Evolutionary conservation across 2,329 filamentous ascomycete genomes (phyloP), one percentile per base, ranked within the genome.

Genomic region (Alternaria ventricosa): DNA sequence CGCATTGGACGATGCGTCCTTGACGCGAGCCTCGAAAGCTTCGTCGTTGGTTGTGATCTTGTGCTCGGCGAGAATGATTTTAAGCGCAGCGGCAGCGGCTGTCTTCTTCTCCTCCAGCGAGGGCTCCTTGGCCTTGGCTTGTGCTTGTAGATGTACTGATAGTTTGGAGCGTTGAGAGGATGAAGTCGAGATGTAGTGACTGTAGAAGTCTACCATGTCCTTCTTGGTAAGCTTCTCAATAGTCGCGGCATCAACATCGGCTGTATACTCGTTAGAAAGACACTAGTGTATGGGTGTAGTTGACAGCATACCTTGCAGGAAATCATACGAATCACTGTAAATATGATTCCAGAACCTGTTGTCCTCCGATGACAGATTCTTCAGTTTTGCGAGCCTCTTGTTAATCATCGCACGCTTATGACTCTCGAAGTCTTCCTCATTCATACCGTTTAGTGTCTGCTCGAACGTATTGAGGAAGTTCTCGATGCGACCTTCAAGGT

Each of bases 391-490:
- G 22, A 97, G 83, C 15, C 93, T 86, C 82, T 94, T 94, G 76
- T 92, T 93, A 74, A 97, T 89, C 45, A 98, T 84, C 74, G 94
- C 96, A 71, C 92, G 88, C 83, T 97, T 97, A 82, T 98, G 93
- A 51, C 89, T 90, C 75, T 97, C 93, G 71, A 99, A 98, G 10
- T 95, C 93, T 2, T 88, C 84, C 2, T 95, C 89, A 4, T 87
- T 87, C 94, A 98, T 97, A 3, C 89, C 85, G 49, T 88, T 84
- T 23, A 98, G 80, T 3, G 84, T 89, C 46, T 87, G 83, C 20
- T 86, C 87, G 66, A 93, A 94, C 13, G 85, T 84, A 23, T 83
- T 83, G 44, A 99, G 81, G 84, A 98, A 98, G 3, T 89, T 86
- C 74, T 98, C 93, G 65, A 98, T 97, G 20, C 96, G 89, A 6